Base-by-base conservation (phyloP, 2,329 filamentous ascomycete species). In the Colletotrichum lentis region DNA sequence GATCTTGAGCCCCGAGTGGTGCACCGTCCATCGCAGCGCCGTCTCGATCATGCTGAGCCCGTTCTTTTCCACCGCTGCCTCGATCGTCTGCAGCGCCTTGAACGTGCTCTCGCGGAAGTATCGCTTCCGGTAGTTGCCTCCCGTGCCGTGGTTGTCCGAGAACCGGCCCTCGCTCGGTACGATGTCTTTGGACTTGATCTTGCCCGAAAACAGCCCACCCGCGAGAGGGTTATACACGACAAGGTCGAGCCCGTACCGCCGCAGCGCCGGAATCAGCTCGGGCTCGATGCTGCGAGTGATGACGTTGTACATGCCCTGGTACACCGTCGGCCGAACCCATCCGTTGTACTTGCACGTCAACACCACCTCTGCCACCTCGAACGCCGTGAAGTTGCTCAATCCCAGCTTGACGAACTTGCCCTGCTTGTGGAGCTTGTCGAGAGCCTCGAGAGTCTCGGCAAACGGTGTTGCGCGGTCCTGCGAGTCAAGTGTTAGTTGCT, bases 231-330 rank as follows among this genome's bases (percentile, higher is more conserved):
- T 96, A 80, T 94, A 95, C 49, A 93, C 83, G 8, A 95, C 92
- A 53, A 96, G 85, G 70, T 94, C 90, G 24, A 96, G 83, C 2
- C 91, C 91, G 76, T 93, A 95, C 60, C 91, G 87, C 24, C 88
- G 87, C 75, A 91, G 94, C 24, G 89, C 88, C 3, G 88, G 88
- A 62, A 96, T 85, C 49, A 96, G 82, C 77, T 96, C 92, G 0
- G 86, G 77, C 77, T 96, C 93, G 70, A 95, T 90, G 62, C 86
- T 87, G 60, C 93, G 88, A 24, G 89, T 92, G 72, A 94, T 91
- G 65, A 86, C 88, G 78, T 95, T 95, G 80, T 95, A 95, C 91
- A 96, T 95, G 73, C 85, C 94, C 79, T 96, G 93, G 79, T 93
- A 97, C 64, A 96, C 88, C 0, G 91, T 93, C 1, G 93, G 93